Evolutionary conservation across 495 filamentous ascomycete genomes (phyloP).

Genomic region (Penicillium argentinense): DNA sequence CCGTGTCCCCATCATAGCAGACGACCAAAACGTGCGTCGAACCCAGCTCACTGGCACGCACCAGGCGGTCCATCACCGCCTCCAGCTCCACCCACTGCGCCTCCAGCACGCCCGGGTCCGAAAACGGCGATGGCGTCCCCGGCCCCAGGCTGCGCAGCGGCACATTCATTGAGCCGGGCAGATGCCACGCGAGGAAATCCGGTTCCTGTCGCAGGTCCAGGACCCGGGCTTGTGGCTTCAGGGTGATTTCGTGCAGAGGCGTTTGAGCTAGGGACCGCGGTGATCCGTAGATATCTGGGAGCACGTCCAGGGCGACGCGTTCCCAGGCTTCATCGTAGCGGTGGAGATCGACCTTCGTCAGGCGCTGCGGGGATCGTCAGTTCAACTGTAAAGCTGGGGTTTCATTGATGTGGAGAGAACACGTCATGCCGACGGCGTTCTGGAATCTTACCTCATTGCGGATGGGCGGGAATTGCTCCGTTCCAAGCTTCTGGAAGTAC

Average conservation of each 20-base stretch:
- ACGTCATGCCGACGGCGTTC: neutral
- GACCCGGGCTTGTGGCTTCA: conserved; percentile 30
- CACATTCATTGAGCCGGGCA: conserved; percentile 46
- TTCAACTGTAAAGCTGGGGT: neutral
- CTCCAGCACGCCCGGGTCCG: conserved; percentile 42
- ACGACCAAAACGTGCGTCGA: conserved; percentile 44
- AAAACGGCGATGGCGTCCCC: conserved; percentile 45
- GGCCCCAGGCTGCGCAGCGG: conserved; percentile 34
- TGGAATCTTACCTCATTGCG: conserved; percentile 49
- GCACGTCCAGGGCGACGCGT: conserved; percentile 39
- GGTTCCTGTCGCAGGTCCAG: conserved; percentile 41
- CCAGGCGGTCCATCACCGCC: conserved; percentile 26
- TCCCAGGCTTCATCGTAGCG: conserved; percentile 57
- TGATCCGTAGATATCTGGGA: conserved; percentile 34
- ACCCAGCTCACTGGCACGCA: conserved; percentile 29
- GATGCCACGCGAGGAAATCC: conserved; percentile 44
- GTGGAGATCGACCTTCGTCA: conserved; percentile 52
- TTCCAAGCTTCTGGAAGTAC: conserved; percentile 57
- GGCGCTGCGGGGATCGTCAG: conserved; percentile 26
- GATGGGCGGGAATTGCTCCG: conserved; percentile 53
- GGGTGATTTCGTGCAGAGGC: conserved; percentile 22
- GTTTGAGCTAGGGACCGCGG: conserved; percentile 24
- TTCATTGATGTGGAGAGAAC: neutral
- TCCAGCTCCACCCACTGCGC: conserved; percentile 48
- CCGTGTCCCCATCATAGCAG: conserved; percentile 55